Evolutionary conservation across 176 grass and related monocot species (phyloP).

Genomic region (Aegilops longissima): DNA sequence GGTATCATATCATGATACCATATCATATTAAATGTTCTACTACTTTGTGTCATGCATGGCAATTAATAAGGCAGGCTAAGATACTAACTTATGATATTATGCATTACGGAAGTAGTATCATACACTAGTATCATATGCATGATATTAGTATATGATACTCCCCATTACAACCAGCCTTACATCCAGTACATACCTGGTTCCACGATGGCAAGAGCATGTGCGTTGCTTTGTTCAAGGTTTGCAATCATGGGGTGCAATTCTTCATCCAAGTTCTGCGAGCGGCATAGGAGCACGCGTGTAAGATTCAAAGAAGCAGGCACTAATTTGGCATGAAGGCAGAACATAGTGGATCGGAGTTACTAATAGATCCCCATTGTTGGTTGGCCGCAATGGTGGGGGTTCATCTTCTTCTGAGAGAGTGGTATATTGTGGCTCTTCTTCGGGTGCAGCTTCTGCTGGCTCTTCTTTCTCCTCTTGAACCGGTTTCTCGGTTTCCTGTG

Average conservation of each 20-base stretch:
- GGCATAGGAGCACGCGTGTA: not conserved
- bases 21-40: no score
- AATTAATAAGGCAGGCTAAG: no score
- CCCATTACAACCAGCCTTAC: no score
- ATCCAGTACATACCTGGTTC: slow-evolving; percentile 54
- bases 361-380: slow-evolving; percentile 68
- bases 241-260: slow-evolving; percentile 77
- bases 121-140: no score
- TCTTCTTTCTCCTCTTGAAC: slow-evolving; percentile 48
- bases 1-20: no score
- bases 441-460: slow-evolving; percentile 34
- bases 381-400: slow-evolving; percentile 14
- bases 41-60: no score
- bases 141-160: no score
- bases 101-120: no score
- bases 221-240: slow-evolving; percentile 78
- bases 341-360: slow-evolving; percentile 36
- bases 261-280: slow-evolving; percentile 76
- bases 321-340: not conserved
- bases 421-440: slow-evolving; percentile 39
- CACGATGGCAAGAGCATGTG: slow-evolving; percentile 82
- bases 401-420: slow-evolving; percentile 38
- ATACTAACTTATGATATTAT: no score
- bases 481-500: slow-evolving; percentile 44
- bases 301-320: not conserved